Evolutionary conservation across 345 rosid genomes (phyloP), one percentile per base, ranked within the genome.

Genomic region (Melastoma malabathricum): DNA sequence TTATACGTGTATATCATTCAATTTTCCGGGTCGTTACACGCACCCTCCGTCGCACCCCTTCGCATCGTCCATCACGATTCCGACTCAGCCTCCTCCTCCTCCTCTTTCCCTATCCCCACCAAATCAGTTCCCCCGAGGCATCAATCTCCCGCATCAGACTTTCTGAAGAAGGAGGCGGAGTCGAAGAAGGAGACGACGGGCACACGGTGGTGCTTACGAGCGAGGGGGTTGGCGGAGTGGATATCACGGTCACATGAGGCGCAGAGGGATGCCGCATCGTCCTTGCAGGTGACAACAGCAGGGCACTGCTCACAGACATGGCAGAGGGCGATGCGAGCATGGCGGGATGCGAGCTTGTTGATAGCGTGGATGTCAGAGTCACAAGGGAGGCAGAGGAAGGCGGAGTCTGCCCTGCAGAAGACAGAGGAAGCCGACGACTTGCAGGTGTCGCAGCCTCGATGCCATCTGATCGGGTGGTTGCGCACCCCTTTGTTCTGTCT

Each of bases 251-350:
- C 99, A 59, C 99, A 93, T 54, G 89, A 68, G 69, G 76, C 64
- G 72, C 99, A 93, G 51, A 93, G 86, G 13, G 99, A 83, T n/a
- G 99, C 99, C 0, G 99, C 97, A 59, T 93, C 99, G 1, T 97
- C 99, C 64, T 83, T 83, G 77, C 99, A 93, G 50, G 95, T 93
- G 64, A 93, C 90, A 62, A 84, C 78, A 2, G 99, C 97, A 0
- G 99, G 99, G 0, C 94, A 94, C 59, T 93, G 99, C 76, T 93
- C 99, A 52, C 99, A 93, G n/a, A 92, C 98, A 61, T 81, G 90
- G 56, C 98, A 92, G 10, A 92, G 49, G 78, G 81, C 75, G 14
- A 87, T 97, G 15, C 98, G 95, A 31, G 86, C 88, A 82, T 92
- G 98, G 55, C 95, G 81, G 3, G 97, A 83, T 13, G 95, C 95